Percentiles rank a stretch among this genome's conserved stretches.
Evolutionary conservation across 805 yeast species (phyloP).

Genomic region (Wickerhamomyces alni): DNA sequence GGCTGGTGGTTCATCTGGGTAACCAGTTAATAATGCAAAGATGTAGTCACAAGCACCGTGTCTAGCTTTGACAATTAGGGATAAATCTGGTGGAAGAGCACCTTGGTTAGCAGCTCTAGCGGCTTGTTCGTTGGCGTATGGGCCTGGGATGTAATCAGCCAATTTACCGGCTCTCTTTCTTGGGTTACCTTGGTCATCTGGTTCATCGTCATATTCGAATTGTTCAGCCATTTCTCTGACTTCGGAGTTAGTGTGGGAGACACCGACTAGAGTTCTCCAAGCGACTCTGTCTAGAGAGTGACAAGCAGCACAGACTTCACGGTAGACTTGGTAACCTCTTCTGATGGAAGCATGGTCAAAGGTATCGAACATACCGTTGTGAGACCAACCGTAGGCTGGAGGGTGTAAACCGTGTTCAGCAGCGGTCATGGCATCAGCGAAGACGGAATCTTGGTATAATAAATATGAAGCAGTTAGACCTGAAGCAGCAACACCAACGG

Average conservation of each 20-base stretch:
- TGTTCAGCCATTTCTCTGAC: constrained; percentile 93
- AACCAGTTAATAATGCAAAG: constrained; percentile 92
- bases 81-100: constrained; percentile 96
- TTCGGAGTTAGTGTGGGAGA: constrained; percentile 85
- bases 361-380: constrained; percentile 83
- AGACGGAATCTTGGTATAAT: constrained; percentile 75
- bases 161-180: constrained; percentile 97
- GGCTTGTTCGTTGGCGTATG: constrained; percentile 97
- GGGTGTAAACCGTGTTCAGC: constrained; percentile 99
- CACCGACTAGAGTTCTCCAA: constrained; percentile 98
- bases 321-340: constrained; percentile 98
- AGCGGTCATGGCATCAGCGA: constrained; percentile 95
- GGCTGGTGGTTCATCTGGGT: constrained; percentile 98
- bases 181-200: constrained; percentile 97
- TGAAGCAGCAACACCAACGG: constrained; percentile 61
- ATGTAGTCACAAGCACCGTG: constrained; percentile 97
- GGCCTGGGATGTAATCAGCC: constrained; percentile 91
- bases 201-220: constrained; percentile 97
- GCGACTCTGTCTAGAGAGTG: constrained; percentile 96
- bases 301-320: constrained; percentile 98
- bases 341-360: constrained; percentile 94
- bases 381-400: constrained; percentile 90
- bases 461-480: constrained; percentile 79
- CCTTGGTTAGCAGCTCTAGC: constrained; percentile 99
- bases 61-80: constrained; percentile 96